phyloP scores from a whole-genome alignment of 2,329 filamentous ascomycete species.

The Xylariaceae sp. region DNA sequence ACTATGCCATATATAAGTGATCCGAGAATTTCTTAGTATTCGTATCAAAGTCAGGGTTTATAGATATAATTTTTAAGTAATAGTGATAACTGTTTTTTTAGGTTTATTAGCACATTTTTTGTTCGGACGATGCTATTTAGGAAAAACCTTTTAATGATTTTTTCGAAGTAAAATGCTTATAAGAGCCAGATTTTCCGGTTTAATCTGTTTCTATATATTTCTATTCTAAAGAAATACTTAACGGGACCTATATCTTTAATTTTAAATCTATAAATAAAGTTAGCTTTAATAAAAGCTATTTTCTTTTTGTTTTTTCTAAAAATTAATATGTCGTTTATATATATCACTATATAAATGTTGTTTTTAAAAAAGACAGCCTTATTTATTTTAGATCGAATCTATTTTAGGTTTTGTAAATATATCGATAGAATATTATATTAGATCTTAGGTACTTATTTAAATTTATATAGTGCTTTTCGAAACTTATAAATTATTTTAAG shows the following conservation, averaged over 20 bases:
- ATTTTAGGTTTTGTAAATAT: neutral
- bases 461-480: neutral
- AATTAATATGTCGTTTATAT: neutral
- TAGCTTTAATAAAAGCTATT: neutral
- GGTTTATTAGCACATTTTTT: neutral
- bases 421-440: constrained; percentile 1
- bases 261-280: neutral
- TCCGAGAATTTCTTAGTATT: neutral
- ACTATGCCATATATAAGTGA: neutral
- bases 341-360: neutral
- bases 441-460: neutral
- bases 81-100: neutral
- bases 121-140: neutral
- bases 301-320: neutral
- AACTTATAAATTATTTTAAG: neutral
- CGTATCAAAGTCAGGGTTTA: neutral
- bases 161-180: neutral
- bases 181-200: neutral
- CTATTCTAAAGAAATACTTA: neutral
- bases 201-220: neutral
- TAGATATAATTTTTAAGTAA: neutral
- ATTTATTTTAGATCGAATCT: neutral
- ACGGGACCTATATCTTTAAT: neutral
- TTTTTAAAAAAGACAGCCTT: neutral
- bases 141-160: neutral